A percentile compares a stretch with the other conserved stretches of the same genome.
phyloP scores from a whole-genome alignment of 2,329 filamentous ascomycete genomes.

The Penicillium sp. region DNA sequence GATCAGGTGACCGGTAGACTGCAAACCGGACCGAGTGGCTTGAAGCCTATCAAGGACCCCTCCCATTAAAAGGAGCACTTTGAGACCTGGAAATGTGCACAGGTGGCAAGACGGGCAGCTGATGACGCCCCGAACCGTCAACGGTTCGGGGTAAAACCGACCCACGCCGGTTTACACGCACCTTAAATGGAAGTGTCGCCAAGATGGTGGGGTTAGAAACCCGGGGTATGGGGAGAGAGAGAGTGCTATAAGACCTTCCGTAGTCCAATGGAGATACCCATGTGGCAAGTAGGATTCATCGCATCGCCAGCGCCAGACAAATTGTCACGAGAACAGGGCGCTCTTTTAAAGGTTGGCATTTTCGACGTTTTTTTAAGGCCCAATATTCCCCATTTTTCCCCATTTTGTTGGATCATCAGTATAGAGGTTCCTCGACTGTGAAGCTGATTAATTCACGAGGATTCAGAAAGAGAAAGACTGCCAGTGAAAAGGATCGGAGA shows the following conservation, averaged over 20 bases:
- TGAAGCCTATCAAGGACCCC: constrained; percentile 13
- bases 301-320: neutral
- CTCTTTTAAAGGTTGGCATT: neutral
- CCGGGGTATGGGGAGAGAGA: neutral
- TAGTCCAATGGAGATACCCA: neutral
- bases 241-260: neutral
- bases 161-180: constrained; percentile 6
- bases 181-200: constrained; percentile 4
- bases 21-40: constrained; percentile 18
- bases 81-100: neutral
- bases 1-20: constrained; percentile 25
- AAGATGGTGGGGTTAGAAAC: neutral
- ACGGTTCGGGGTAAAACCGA: constrained; percentile 13
- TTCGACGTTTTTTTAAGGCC: too few species aligned
- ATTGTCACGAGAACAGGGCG: neutral
- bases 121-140: constrained; percentile 3
- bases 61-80: neutral
- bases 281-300: neutral
- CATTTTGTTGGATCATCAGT: neutral
- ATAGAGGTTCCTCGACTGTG: neutral
- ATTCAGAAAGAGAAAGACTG: neutral
- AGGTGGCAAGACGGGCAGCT: constrained; percentile 3
- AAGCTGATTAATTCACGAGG: neutral
- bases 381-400: too few species aligned
- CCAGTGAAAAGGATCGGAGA: neutral